Percentiles rank a stretch among this genome's conserved stretches.
phyloP scores from a whole-genome alignment of 345 rosid genomes.

The Gossypium mustelinum region DNA sequence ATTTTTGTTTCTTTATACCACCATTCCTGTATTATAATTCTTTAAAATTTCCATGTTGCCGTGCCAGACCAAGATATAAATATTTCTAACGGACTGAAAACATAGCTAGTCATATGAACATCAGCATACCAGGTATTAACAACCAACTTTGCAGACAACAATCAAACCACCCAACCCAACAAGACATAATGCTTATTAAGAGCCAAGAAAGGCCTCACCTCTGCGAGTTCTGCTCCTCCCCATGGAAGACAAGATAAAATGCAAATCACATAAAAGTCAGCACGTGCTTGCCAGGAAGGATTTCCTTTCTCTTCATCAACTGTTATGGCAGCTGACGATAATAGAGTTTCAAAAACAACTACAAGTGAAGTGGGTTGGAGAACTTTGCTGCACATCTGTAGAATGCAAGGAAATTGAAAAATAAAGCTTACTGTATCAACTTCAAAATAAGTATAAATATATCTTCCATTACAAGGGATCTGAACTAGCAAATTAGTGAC shows the following conservation, averaged over 20 bases:
- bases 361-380: constrained; percentile 84
- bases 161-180: background rate
- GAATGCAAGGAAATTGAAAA: constrained; percentile 6
- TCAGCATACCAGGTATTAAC: background rate
- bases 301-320: constrained; percentile 98
- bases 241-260: constrained; percentile 94
- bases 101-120: background rate
- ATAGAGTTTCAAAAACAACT: constrained; percentile 75
- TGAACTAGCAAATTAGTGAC: background rate
- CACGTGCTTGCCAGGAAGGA: constrained; percentile 93
- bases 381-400: constrained; percentile 93
- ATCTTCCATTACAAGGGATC: background rate
- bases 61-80: background rate
- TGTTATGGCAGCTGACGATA: constrained; percentile 94
- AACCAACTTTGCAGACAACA: constrained; percentile 8
- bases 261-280: constrained; percentile 86
- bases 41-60: background rate
- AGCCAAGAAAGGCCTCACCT: constrained; percentile 45
- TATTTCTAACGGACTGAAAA: background rate
- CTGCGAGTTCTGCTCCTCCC: constrained; percentile 95
- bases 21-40: background rate
- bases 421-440: background rate
- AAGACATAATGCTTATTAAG: constrained; percentile 13
- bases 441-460: background rate
- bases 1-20: background rate